Conservation (phyloP, 306 rosid species). For the Vigna mungo region DNA sequence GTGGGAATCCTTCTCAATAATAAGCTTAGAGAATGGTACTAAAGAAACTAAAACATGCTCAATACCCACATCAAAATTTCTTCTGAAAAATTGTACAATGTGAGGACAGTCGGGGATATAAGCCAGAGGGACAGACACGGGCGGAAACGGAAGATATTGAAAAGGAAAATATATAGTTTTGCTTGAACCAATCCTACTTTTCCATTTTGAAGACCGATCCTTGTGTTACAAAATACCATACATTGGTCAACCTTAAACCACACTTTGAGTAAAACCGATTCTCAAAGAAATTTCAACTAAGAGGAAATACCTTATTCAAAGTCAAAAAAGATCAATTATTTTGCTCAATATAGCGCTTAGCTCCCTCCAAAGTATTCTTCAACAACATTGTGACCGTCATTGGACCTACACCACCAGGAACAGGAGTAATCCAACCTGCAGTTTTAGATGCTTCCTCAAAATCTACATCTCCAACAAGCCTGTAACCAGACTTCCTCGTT, state of each 20-base stretch:
- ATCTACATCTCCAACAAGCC: slow-evolving; percentile 94
- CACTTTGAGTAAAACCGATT: slow-evolving; percentile 15
- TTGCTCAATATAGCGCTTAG: slow-evolving; percentile 63
- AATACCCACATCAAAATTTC: neutral
- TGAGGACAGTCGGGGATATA: no score
- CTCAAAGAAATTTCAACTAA: slow-evolving; percentile 27
- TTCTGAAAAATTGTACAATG: neutral
- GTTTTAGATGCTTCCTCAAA: slow-evolving; percentile 82
- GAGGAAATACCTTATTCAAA: slow-evolving; percentile 6
- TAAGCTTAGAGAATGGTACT: no score
- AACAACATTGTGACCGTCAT: slow-evolving; percentile 94
- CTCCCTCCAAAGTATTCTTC: slow-evolving; percentile 85
- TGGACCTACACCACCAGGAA: slow-evolving; percentile 97
- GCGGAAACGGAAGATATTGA: neutral
- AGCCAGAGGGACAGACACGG: neutral
- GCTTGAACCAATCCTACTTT: slow-evolving; percentile 3
- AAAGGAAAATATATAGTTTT: slow-evolving; percentile 6
- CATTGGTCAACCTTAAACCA: slow-evolving; percentile 31
- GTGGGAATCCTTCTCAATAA: no score
- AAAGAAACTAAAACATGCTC: neutral
- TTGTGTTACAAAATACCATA: slow-evolving; percentile 27
- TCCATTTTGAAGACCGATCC: slow-evolving; percentile 19
- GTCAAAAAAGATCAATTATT: slow-evolving; percentile 40
- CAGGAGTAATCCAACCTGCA: slow-evolving; percentile 93
- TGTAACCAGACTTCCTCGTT: slow-evolving; percentile 78